Conservation (phyloP, 129 eudicot genomes). For the Flaveria linearis region DNA sequence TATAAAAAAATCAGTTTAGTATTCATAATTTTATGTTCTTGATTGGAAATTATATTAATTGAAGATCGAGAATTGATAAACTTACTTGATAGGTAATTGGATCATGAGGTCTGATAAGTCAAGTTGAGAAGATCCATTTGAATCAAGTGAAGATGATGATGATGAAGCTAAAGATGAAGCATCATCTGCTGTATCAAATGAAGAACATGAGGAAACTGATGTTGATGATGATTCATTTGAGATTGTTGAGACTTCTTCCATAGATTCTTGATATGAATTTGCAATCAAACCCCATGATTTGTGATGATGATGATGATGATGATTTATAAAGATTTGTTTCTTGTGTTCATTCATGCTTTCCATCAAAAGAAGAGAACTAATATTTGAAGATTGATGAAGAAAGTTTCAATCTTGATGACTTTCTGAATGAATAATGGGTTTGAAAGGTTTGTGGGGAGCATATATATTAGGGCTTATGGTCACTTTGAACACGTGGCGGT, state of each 20-base stretch:
- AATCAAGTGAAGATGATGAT: slow-evolving; percentile 43
- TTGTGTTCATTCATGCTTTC: slow-evolving; percentile 30
- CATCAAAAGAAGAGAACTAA: slow-evolving; percentile 19
- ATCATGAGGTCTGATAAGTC: slow-evolving; percentile 64
- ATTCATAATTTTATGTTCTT: not conserved
- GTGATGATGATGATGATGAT: slow-evolving; percentile 16
- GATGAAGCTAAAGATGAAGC: slow-evolving; percentile 40
- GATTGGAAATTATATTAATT: not conserved
- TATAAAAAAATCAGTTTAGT: not conserved
- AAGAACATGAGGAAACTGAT: slow-evolving; percentile 37
- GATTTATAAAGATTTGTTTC: slow-evolving; percentile 13
- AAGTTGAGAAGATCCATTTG: slow-evolving; percentile 42
- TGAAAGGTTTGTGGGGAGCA: slow-evolving; percentile 25
- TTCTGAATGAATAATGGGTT: slow-evolving; percentile 12
- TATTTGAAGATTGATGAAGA: slow-evolving; percentile 9
- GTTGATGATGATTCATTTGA: slow-evolving; percentile 26
- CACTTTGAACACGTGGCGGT: slow-evolving; percentile 29
- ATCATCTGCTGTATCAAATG: slow-evolving; percentile 54
- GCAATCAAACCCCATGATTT: slow-evolving; percentile 26
- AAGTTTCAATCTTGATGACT: slow-evolving; percentile 27
- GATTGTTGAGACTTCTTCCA: slow-evolving; percentile 34
- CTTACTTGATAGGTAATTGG: slow-evolving; percentile 81
- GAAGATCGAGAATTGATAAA: not conserved
- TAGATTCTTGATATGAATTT: slow-evolving; percentile 26
- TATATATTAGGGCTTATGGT: slow-evolving; percentile 26